Base-by-base conservation (phyloP, 306 rosid genomes). In the Sicyos edulis region DNA sequence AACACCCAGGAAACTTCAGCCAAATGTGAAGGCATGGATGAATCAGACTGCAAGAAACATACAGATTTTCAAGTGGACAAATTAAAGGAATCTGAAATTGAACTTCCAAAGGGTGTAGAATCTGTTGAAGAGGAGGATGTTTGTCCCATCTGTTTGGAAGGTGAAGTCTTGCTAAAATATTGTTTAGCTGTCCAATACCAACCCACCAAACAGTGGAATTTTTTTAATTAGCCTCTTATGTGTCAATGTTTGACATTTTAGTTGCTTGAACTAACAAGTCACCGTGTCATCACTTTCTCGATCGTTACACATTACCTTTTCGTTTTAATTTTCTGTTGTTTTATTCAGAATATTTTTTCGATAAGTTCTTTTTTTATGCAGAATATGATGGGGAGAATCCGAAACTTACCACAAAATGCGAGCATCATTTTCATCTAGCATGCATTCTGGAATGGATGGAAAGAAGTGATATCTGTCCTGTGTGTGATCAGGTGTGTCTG, bases 401-500 rank as follows among this genome's bases (percentile, higher is more conserved):
- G 60, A 87, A 87, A 81, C 79, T 89, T 24, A 44, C 44, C 72
- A 80, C 92, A 71, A 85, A 86, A 73, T 95, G 99, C 20, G 96
- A 85, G 45, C 99, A 91, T 85, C 85, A 90, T 79, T 93, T 87
- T 82, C 98, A 93, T 88, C 97, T 93, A 57, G 92, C 98, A 5
- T 95, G 99, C 84, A 91, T 91, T 89, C 88, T 95, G 54, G 96
- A 89, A 78, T 95, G 99, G 99, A 89, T 85, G 96, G 96, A 95
- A 89, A 86, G 99, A 85, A 91, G 96, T 84, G 91, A 86, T 61
- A 78, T 66, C 54, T 95, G 99, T 77, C 99, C 97, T 7, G 95
- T 89, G 56, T 91, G 99, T 69, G 96, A 86, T 84, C 80, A 86
- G 99, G 99, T 95, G 67, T 79, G 78, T 59, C 51, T 72, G 20